phyloP scores from a whole-genome alignment of 2,329 filamentous ascomycete genomes.

The Paramyrothecium sp. region DNA sequence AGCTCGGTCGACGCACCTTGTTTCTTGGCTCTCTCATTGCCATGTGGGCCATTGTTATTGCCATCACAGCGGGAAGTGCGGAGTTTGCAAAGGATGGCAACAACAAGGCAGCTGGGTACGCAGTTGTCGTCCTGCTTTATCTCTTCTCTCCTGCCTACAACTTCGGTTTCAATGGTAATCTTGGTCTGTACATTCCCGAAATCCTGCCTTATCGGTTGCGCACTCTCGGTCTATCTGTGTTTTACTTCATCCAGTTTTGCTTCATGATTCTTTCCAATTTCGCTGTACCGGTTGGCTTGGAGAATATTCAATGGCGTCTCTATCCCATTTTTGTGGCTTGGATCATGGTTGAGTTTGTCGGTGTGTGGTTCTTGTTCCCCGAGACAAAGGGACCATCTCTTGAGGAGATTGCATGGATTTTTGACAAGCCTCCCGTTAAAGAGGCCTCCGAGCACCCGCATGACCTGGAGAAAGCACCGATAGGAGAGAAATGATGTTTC shows the following conservation, averaged over 20 bases:
- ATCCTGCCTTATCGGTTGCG: conserved; percentile 30
- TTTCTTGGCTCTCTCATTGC: conserved; percentile 4
- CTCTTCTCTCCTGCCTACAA: conserved; percentile 21
- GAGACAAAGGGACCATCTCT: conserved; percentile 40
- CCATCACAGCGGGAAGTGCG: conserved; percentile 11
- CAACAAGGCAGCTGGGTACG: conserved; percentile 14
- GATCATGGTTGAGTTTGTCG: background rate
- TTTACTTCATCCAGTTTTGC: background rate
- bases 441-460: background rate
- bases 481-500: background rate
- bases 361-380: conserved; percentile 15
- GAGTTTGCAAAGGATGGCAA: conserved; percentile 11
- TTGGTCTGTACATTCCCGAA: conserved; percentile 25
- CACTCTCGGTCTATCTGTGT: background rate
- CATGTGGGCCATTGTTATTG: conserved; percentile 12
- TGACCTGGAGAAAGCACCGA: background rate
- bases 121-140: conserved; percentile 31
- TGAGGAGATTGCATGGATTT: conserved; percentile 45
- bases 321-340: conserved; percentile 2
- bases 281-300: conserved; percentile 4
- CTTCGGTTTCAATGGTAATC: conserved; percentile 10
- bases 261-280: conserved; percentile 4
- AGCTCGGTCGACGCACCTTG: background rate
- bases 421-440: background rate
- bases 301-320: conserved; percentile 5